phyloP scores from a whole-genome alignment of 2,329 filamentous ascomycete genomes.

The Dothistroma septosporum region DNA sequence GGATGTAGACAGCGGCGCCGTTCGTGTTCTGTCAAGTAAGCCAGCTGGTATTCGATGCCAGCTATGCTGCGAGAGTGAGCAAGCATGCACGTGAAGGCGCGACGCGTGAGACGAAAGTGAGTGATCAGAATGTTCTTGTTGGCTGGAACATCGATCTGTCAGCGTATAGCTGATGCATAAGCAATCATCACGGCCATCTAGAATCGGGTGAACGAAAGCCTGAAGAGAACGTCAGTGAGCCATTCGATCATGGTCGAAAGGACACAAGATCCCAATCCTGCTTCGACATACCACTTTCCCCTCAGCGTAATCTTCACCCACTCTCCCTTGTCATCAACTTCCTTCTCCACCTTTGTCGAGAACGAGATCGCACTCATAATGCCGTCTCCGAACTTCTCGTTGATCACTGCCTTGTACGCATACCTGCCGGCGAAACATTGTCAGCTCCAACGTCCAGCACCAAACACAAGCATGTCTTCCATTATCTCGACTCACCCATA shows the following conservation, averaged over 20 bases:
- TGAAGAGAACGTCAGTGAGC: constrained; percentile 24
- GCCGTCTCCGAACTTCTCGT: constrained; percentile 76
- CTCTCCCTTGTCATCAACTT: constrained; percentile 76
- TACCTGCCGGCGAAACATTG: constrained; percentile 44
- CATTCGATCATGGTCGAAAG: not conserved
- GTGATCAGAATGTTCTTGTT: not conserved
- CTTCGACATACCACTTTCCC: constrained; percentile 65
- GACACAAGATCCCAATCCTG: not conserved
- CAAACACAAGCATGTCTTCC: too few relatives aligned
- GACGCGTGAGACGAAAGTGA: not conserved
- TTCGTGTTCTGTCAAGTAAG: too few relatives aligned
- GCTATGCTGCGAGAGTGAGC: too few relatives aligned
- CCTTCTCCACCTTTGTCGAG: constrained; percentile 76
- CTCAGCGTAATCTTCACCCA: constrained; percentile 83
- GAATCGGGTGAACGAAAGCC: constrained; percentile 50
- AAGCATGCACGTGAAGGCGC: not conserved
- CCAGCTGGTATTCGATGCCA: too few relatives aligned
- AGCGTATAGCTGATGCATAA: not conserved
- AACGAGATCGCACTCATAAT: constrained; percentile 97
- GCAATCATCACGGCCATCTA: constrained; percentile 26
- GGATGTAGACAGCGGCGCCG: too few relatives aligned
- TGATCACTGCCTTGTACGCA: constrained; percentile 89
- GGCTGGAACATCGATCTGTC: not conserved
- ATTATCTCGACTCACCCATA: constrained; percentile 55
- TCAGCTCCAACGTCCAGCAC: too few relatives aligned